A percentile compares a stretch with the other conserved stretches of the same genome.
phyloP scores from a whole-genome alignment of 768 basidiomycete genomes.

The Gyrodon lividus region DNA sequence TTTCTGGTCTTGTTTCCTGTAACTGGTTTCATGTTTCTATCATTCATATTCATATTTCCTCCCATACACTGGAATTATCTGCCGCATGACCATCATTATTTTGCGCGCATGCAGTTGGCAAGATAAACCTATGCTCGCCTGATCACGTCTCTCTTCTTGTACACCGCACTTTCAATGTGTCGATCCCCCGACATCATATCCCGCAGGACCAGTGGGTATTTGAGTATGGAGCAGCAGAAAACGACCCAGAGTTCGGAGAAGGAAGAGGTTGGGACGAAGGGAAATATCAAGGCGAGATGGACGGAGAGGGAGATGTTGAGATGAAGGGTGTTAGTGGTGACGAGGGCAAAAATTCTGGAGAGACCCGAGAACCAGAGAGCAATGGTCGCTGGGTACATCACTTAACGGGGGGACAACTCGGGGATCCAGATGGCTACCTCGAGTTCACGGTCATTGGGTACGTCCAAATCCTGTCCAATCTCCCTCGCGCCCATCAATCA shows the following conservation, averaged over 20 bases:
- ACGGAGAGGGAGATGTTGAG: conserved; percentile 7
- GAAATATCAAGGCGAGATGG: conserved; percentile 4
- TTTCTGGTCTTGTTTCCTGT: not conserved
- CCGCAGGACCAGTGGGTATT: conserved; percentile 79
- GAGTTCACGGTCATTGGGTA: conserved; percentile 88
- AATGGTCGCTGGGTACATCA: conserved; percentile 81
- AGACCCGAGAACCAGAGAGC: conserved; percentile 38
- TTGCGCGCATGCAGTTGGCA: conserved; percentile 57
- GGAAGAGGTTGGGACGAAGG: conserved; percentile 27
- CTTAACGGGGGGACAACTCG: conserved; percentile 65
- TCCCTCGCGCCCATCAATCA: not conserved
- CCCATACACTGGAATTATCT: not conserved
- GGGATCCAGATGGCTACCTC: conserved; percentile 62
- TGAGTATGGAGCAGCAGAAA: conserved; percentile 80
- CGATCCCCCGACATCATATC: conserved; percentile 91
- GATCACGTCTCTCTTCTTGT: conserved; percentile 90
- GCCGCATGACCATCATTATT: not conserved
- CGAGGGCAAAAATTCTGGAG: conserved; percentile 5
- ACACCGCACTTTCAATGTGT: conserved; percentile 91
- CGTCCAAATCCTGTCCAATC: not conserved
- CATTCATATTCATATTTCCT: not conserved
- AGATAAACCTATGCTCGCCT: conserved; percentile 84
- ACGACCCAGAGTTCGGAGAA: conserved; percentile 68
- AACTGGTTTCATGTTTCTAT: not conserved
- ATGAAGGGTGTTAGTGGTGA: conserved; percentile 6